Evolutionary conservation across 2,329 filamentous ascomycete species (phyloP), one percentile per base, ranked within the genome.

Genomic region (Pezicula neosporulosa): DNA sequence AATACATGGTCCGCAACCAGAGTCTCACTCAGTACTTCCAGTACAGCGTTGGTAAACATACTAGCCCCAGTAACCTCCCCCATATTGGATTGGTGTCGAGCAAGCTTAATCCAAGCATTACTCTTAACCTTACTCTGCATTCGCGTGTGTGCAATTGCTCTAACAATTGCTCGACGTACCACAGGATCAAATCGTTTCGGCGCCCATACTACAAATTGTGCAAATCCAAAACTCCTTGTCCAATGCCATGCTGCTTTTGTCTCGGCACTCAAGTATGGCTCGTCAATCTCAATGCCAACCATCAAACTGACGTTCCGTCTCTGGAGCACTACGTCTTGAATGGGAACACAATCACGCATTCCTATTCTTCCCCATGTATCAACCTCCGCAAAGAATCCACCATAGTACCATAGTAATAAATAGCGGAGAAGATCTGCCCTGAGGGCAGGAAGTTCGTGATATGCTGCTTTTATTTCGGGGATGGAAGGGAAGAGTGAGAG

Each of bases 131-230:
- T 16, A 6, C 46, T 12, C 27, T 54, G 43, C 36, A 44, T 51
- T 24, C 49, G 49, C 15, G 53, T 49, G 55, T 60, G 55, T 10
- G 50, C 53, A 12, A 62, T 48, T 19, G 56, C 53, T 42, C 60
- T 54, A 38, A 60, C 58, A 47, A 62, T 61, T 3, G 56, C 57
- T 18, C 42, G 56, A 36, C 58, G 51, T 1, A 62, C 27, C 0
- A 62, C 16, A 4, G 60, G 58, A 51, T 62, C 58, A 35, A 62
- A 62, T 19, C 60, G 50, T 37, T 45, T 54, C 8, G 55, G 51
- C 18, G 60, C 60, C 57, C 57, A 62, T 18, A 62, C 47, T 2
- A 47, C 48, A 46, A 41, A 45, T 21, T 54, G 53, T 4, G 50
- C 51, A 35, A 62, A 58, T 19, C 56, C 50, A 43, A 60, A 56